phyloP scores from a whole-genome alignment of 768 basidiomycete genomes.

The Hortiboletus campestris region DNA sequence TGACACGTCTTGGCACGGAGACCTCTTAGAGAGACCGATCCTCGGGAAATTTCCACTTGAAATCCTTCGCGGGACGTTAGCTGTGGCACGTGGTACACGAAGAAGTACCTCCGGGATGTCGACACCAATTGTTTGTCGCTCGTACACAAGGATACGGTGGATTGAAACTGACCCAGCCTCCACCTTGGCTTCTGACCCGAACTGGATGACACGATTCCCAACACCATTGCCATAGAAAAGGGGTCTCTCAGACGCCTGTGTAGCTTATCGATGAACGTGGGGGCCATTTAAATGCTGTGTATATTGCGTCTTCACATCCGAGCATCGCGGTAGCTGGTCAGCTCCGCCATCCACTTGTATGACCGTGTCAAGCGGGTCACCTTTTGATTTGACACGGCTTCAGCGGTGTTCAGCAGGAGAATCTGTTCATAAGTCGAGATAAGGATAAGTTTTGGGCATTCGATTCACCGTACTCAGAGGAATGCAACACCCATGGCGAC shows the following conservation, averaged over 20 bases:
- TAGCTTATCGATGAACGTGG: not conserved
- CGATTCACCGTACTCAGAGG: not conserved
- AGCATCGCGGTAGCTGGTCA: not conserved
- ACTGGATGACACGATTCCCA: not conserved
- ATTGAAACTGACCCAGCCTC: not conserved
- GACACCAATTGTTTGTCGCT: not conserved
- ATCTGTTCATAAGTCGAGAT: not conserved
- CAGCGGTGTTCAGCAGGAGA: not conserved
- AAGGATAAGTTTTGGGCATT: not conserved
- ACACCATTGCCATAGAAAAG: not conserved
- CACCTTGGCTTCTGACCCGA: not conserved
- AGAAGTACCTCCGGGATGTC: not conserved
- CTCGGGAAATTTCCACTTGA: not conserved
- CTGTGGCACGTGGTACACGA: not conserved
- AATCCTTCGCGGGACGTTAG: slow-evolving; percentile 9
- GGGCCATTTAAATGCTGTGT: not conserved
- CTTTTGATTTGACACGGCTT: not conserved
- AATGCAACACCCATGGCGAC: no score
- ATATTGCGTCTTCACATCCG: not conserved
- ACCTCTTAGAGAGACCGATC: not conserved
- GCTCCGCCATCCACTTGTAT: not conserved
- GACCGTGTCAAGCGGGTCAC: not conserved
- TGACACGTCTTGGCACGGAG: not conserved
- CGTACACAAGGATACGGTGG: not conserved
- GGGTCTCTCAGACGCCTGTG: not conserved